Evolutionary conservation across 805 yeast species (phyloP).

Genomic region (Wickerhamiella parazyma): DNA sequence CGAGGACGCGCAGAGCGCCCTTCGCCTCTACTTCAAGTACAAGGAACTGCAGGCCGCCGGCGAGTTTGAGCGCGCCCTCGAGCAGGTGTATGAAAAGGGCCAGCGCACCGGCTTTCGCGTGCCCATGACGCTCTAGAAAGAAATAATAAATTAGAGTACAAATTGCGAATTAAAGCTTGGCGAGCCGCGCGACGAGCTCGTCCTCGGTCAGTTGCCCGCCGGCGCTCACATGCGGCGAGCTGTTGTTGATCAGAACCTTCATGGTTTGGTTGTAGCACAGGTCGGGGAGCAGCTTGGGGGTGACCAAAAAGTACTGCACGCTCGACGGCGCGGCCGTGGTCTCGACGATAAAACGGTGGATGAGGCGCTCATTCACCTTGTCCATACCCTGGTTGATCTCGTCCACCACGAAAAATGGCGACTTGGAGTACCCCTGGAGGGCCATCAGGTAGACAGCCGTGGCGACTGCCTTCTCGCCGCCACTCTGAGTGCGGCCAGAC

Average conservation of each 20-base stretch:
- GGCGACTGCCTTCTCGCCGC: constrained; percentile 95
- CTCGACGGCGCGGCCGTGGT: constrained; percentile 53
- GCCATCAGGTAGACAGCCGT: constrained; percentile 85
- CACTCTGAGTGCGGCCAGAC: constrained; percentile 85
- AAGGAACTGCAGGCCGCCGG: constrained; percentile 46
- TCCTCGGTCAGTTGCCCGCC: neutral
- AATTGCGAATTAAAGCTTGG: neutral
- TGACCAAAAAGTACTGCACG: constrained; percentile 81
- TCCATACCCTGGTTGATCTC: constrained; percentile 99
- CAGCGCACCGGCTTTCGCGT: constrained; percentile 25
- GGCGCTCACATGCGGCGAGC: neutral
- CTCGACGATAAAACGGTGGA: constrained; percentile 73
- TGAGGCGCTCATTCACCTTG: constrained; percentile 73
- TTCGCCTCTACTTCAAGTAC: constrained; percentile 61
- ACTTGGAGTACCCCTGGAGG: constrained; percentile 70
- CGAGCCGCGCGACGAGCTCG: neutral
- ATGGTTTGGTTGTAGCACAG: constrained; percentile 64
- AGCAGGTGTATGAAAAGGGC: constrained; percentile 44
- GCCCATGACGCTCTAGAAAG: constrained; percentile 11
- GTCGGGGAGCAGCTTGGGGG: constrained; percentile 77
- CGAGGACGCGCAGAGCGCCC: constrained; percentile 86
- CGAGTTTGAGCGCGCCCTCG: constrained; percentile 45
- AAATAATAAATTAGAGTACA: neutral
- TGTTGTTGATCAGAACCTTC: constrained; percentile 38
- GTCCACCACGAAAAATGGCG: constrained; percentile 92